Evolutionary conservation across 176 grass and related monocot genomes (phyloP), one percentile per base, ranked within the genome.

Genomic region (Musa troglodytarum): DNA sequence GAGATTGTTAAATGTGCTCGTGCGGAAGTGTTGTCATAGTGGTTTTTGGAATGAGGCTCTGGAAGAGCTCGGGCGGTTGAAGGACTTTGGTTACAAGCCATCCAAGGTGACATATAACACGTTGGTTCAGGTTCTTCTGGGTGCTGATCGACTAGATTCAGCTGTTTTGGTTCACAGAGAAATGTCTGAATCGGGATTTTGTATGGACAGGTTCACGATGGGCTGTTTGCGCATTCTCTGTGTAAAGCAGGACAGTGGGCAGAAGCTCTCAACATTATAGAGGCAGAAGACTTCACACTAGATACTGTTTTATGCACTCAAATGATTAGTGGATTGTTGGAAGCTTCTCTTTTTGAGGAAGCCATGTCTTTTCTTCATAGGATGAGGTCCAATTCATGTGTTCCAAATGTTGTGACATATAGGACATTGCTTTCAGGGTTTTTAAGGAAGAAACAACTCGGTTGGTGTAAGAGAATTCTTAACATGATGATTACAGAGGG

Each of bases 401-500:
- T 99, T 61, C 95, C 95, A 10, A 99, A 99, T 81, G 82, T 86
- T 53, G 73, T 99, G n/a, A 99, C 91, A 0, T 99, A 99, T 74
- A 88, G 86, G 72, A 99, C 88, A n/a, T 72, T 99, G 34, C 87
- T 99, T 25, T 84, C 86, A 28, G 95, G 91, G 23, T 92, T 99
- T 81, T 58, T 99, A 57, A 89, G 86, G 64, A 99, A 94, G 84
- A 84, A 89, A 66, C 88, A 99, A 62, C 78, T 99, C 82, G 95
- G 95, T 53, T 99, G 95, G 95, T 99, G 95, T 77, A 94, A 99
- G 79, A 93, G 95, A 84, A 89, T 94, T 74, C 77, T 99, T 50
- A 99, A 92, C 72, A 94, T 91, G 84, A 99, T 99, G 95, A 85
- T 92, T 80, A 87, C 78, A 9, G 90, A 99, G 84, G 95, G 95